These are phyloP conservation scores for Penicillium mononematosum DNA, from an alignment of 495 filamentous ascomycete genomes.

Conservation along the genomic window DNA sequence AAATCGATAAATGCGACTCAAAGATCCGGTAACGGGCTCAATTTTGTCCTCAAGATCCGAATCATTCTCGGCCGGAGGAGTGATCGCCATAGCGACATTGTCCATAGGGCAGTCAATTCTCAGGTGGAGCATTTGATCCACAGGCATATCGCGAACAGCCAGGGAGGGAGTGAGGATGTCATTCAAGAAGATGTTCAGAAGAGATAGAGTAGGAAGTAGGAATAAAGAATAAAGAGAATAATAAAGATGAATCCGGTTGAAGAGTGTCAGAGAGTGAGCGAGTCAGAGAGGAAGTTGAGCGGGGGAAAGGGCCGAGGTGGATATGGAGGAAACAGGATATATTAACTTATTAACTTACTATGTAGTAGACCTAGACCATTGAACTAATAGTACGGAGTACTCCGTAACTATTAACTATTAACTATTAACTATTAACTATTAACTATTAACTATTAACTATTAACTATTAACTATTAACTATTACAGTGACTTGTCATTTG, in stretches of 20 bases:
- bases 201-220: not conserved
- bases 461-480: too few species aligned
- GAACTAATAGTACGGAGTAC: too few species aligned
- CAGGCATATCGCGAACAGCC: conserved; percentile 21
- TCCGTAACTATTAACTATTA: too few species aligned
- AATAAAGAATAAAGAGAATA: not conserved
- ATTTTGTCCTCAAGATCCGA: conserved; percentile 9
- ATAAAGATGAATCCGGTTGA: too few species aligned
- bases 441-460: too few species aligned
- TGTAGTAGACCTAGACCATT: too few species aligned
- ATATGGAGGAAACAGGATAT: too few species aligned
- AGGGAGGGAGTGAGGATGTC: not conserved
- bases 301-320: too few species aligned
- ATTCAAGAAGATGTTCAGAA: not conserved
- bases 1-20: conserved; percentile 45
- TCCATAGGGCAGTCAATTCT: conserved; percentile 17
- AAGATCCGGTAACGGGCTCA: conserved; percentile 5
- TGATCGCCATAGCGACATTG: conserved; percentile 20
- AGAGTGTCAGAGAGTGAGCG: too few species aligned
- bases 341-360: too few species aligned
- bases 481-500: too few species aligned
- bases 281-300: not conserved
- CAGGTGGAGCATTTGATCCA: conserved; percentile 31
- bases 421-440: too few species aligned
- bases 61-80: conserved; percentile 30